phyloP scores from a whole-genome alignment of 305 asterid species.

The Withania somnifera region DNA sequence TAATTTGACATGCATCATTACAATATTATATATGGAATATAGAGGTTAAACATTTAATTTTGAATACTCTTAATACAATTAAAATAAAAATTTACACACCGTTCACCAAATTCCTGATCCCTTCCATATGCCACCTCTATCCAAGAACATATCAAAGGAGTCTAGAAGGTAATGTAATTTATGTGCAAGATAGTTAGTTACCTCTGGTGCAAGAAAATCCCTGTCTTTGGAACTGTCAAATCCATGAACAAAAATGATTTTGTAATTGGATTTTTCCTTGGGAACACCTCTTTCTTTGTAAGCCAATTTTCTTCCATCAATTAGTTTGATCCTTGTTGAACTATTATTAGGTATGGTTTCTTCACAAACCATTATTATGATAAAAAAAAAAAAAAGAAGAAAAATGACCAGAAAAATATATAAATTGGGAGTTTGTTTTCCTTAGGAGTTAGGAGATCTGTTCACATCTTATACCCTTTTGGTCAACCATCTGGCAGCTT shows the following conservation, averaged over 20 bases:
- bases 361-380: not conserved
- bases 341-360: not conserved
- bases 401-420: not conserved
- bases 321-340: constrained; percentile 33
- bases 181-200: constrained; percentile 13
- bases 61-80: no score
- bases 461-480: not conserved
- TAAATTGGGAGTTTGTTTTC: not conserved
- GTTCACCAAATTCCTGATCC: not conserved
- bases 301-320: constrained; percentile 77
- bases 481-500: not conserved
- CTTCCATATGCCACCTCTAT: no score
- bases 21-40: no score
- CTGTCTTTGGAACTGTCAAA: constrained; percentile 83
- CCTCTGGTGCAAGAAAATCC: constrained; percentile 68
- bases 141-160: not conserved
- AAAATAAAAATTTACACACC: no score
- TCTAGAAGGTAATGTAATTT: no score
- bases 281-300: constrained; percentile 79
- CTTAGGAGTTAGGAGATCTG: not conserved
- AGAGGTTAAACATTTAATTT: no score
- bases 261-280: constrained; percentile 43
- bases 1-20: no score
- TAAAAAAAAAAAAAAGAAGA: not conserved
- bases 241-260: constrained; percentile 67